Percentiles rank a stretch among this genome's conserved stretches.
Conservation (phyloP, 208 protist species). For the Trypanosomatidae sp. region DNA sequence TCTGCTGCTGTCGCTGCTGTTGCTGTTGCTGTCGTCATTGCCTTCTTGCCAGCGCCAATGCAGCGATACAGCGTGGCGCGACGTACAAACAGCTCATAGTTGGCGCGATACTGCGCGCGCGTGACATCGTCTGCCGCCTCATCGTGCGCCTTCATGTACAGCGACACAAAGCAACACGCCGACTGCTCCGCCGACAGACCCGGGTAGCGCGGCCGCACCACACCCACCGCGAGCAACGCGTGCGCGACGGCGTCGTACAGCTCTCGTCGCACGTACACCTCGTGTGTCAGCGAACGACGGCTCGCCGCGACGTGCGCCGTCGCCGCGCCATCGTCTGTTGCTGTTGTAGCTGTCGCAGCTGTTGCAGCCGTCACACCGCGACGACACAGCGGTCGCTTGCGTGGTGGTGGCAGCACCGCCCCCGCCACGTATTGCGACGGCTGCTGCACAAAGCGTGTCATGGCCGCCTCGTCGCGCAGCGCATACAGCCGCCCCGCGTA, state of each 20-base stretch:
- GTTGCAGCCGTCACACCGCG: conserved; percentile 4
- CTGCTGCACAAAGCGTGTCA: conserved; percentile 49
- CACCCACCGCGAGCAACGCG: conserved; percentile 61
- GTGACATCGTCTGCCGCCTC: conserved; percentile 26
- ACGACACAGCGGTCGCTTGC: conserved; percentile 50
- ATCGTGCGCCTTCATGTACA: conserved; percentile 82
- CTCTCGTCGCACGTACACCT: conserved; percentile 67
- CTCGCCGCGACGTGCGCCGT: conserved; percentile 1
- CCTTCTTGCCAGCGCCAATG: conserved; percentile 2
- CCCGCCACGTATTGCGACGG: conserved; percentile 78
- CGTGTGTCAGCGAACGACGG: conserved; percentile 20
- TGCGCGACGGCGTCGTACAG: conserved; percentile 77
- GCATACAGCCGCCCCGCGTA: conserved; percentile 74
- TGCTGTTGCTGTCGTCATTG: neutral
- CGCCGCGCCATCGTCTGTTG: neutral
- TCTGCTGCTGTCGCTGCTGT: neutral
- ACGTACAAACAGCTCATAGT: conserved; percentile 39
- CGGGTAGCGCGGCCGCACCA: conserved; percentile 64
- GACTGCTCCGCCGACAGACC: conserved; percentile 74
- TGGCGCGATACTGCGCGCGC: conserved; percentile 38
- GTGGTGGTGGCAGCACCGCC: conserved; percentile 36
- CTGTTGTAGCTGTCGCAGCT: too few species aligned
- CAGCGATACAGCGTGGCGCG: conserved; percentile 50
- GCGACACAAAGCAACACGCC: conserved; percentile 76
- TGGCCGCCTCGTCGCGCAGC: conserved; percentile 30